Evolutionary conservation across 225 moss, liverwort and hornwort genomes (phyloP).

Genomic region (Climacium dendroides): DNA sequence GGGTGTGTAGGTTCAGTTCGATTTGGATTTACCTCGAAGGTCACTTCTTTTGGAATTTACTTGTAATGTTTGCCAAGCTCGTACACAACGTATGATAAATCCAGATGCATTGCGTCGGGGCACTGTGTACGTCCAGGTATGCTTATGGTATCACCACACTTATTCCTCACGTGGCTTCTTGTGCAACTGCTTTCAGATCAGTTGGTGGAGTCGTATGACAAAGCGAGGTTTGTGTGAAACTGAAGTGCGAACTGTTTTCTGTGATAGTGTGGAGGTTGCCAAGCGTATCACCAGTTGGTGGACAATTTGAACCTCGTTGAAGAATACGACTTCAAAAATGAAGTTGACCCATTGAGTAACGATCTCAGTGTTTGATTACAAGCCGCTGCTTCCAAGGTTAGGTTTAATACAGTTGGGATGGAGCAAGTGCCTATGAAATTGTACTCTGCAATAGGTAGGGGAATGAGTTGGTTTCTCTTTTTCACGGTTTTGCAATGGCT

Average conservation of each 20-base stretch:
- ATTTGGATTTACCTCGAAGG: constrained; percentile 46
- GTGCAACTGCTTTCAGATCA: not conserved
- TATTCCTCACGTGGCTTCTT: not conserved
- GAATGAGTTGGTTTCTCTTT: not conserved
- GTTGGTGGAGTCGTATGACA: not conserved
- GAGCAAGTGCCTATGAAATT: not conserved
- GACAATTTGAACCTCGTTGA: constrained; percentile 78
- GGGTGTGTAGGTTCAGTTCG: constrained; percentile 31
- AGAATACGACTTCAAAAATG: constrained; percentile 53
- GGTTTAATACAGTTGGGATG: not conserved
- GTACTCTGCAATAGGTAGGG: not conserved
- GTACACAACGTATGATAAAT: constrained; percentile 72
- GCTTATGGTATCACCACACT: not conserved
- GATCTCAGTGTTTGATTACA: constrained; percentile 9
- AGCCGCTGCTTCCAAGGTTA: not conserved
- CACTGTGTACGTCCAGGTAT: constrained; percentile 82
- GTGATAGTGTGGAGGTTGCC: constrained; percentile 74
- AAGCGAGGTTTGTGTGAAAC: not conserved
- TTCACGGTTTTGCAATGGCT: not conserved
- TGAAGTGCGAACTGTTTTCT: not conserved
- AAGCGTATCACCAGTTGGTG: constrained; percentile 75
- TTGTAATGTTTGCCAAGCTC: constrained; percentile 63
- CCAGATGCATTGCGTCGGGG: constrained; percentile 71
- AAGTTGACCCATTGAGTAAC: not conserved
- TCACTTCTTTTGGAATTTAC: constrained; percentile 71